Evolutionary conservation across 768 basidiomycete genomes (phyloP), one percentile per base, ranked within the genome.

Genomic region (Trametes coccinea): DNA sequence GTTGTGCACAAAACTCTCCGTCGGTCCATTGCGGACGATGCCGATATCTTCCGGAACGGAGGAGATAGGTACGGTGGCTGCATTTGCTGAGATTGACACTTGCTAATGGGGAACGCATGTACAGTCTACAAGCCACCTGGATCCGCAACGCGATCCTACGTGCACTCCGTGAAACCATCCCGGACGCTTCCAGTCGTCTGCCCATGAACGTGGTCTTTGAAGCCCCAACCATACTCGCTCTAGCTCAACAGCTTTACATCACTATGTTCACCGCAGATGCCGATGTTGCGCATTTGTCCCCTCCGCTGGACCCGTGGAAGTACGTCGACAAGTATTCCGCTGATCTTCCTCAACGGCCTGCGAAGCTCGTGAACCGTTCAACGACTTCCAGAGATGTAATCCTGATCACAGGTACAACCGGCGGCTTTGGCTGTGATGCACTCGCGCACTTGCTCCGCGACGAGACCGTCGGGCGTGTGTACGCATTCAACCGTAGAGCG

Each of bases 291-390:
- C 3, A n/a, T 1, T 29, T 39, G 17, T 57, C 7, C 69, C 71
- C 49, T 64, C 68, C 31, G 16, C 61, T 66, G 58, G 54, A 60
- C 13, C 46, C 71, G 27, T 60, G 66, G n/a, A 37, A 63, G 39
- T 56, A 80, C 71, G 76, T 81, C 46, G 73, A 72, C 22, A 79
- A 77, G 65, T 79, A 82, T 64, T 72, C 50, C 63, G 45, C 62
- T 13, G 17, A 54, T 39, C 27, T 59, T 10, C 62, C 56, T 17
- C 39, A 50, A 2, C 62, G 62, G 5, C 62, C 62, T 48, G 73
- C 58, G 1, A n/a, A 55, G 37, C 43, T n/a, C 17, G 66, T 17
- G 41, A 68, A 30, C 52, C 56, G 39, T 13, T 9, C 57, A 5
- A 31, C 58, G 37, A 43, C 52, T 34, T 29, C 31, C 0, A n/a